phyloP scores from a whole-genome alignment of 176 grass and related monocot species.

The Lolium multiflorum region DNA sequence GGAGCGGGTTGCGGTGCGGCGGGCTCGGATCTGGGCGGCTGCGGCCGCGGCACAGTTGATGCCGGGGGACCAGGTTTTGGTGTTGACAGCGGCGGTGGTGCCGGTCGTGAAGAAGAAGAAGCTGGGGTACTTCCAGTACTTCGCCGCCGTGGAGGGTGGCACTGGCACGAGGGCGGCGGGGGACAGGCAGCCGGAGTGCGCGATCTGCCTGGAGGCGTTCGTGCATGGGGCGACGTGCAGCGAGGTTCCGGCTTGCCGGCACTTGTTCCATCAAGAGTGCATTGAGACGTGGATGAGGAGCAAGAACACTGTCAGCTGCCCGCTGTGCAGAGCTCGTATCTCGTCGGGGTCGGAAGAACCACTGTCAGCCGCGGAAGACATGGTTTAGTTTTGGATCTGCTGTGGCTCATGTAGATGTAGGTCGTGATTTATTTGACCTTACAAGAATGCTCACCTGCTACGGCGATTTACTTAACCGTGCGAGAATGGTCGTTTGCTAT shows the following conservation, averaged over 20 bases:
- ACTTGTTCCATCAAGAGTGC: conserved; percentile 51
- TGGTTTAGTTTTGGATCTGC: conserved; percentile 3
- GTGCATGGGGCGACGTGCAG: conserved; percentile 26
- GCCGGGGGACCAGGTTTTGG: not conserved
- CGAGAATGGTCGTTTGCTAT: too few species aligned
- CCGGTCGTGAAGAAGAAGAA: not conserved
- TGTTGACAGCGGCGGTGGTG: too few species aligned
- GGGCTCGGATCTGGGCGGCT: not conserved
- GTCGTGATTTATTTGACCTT: too few species aligned
- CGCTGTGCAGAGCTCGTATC: conserved; percentile 40
- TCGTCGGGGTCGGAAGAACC: not conserved
- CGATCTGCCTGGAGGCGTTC: conserved; percentile 49
- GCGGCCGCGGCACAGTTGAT: not conserved
- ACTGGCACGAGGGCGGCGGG: too few species aligned
- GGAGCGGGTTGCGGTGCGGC: not conserved
- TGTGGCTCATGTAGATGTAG: too few species aligned
- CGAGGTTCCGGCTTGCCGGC: conserved; percentile 48
- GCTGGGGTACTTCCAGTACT: conserved; percentile 22
- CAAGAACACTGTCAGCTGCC: conserved; percentile 33
- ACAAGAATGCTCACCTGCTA: too few species aligned
- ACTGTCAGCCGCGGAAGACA: not conserved
- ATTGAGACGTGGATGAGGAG: conserved; percentile 44
- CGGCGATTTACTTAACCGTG: too few species aligned
- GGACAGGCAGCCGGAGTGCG: conserved; percentile 26
- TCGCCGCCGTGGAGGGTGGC: too few species aligned